Base-by-base conservation (phyloP, 371 early-diverging fungal species). In the Haplosporangium sp. region DNA sequence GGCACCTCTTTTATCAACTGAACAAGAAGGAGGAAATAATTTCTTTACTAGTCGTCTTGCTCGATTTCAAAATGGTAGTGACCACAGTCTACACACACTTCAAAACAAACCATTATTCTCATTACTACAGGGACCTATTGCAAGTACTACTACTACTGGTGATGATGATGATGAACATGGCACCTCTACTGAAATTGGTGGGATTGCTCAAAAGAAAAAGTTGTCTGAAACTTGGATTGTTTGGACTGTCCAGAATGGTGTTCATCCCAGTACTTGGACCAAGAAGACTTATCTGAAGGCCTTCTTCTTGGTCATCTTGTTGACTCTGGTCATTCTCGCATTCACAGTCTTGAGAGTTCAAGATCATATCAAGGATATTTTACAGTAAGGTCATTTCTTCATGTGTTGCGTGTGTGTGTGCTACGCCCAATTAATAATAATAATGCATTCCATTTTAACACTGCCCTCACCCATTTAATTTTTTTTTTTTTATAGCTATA, bases 361-460 rank as follows among this genome's bases (percentile, higher is more conserved):
- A 63, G 77, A 84, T 57, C 84, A 77, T 64, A 66, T 84, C 74
- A 84, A 77, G 45, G 84, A 84, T 2, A 77, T 76, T 59, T 52
- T 84, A 15, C 57, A 42, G 78, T 77, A 63, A 57, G 69, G 48
- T 2, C n/a, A 4, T 20, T 7, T 53, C 27, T 27, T 27, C 27
- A 27, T 27, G 27, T 27, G 27, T 27, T 27, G 27, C 1, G 27
- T 27, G 27, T 27, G 27, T 27, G 27, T 37, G n/a, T 56, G 27
- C 37, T 34, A 56, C 55, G 35, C 55, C 55, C 55, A 19, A 10
- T 55, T 5, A 20, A 10, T 35, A 56, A 27, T 27, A 27, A 27
- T 27, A 1, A 27, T 27, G 0, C 27, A 27, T 27, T 27, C 27
- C 27, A 27, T 27, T 27, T 27, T 27, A 27, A 27, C 27, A 27